phyloP scores from a whole-genome alignment of 768 basidiomycete genomes.

The Calocybe indica region DNA sequence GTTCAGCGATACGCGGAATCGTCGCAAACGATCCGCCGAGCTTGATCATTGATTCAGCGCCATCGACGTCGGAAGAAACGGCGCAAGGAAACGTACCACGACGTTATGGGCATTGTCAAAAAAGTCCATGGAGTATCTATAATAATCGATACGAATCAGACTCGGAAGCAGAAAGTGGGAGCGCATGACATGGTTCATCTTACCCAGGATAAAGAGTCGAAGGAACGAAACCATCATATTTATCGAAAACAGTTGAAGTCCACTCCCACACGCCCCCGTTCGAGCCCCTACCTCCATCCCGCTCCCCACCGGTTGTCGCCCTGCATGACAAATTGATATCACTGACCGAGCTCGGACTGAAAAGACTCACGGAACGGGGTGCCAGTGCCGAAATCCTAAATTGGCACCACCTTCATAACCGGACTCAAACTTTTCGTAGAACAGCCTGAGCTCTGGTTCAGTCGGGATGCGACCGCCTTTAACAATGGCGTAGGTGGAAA shows the following conservation, averaged over 20 bases:
- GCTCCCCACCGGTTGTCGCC: constrained; percentile 59
- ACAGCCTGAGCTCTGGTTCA: constrained; percentile 78
- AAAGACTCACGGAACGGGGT: constrained; percentile 75
- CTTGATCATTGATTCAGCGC: constrained; percentile 28
- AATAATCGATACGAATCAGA: constrained; percentile 3
- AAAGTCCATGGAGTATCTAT: constrained; percentile 81
- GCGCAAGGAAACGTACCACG: constrained; percentile 54
- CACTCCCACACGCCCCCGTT: constrained; percentile 99
- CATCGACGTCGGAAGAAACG: constrained; percentile 2
- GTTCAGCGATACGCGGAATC: constrained; percentile 72
- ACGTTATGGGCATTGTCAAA: constrained; percentile 84
- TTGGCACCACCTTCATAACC: constrained; percentile 79
- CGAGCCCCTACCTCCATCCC: constrained; percentile 51
- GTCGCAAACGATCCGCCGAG: constrained; percentile 89
- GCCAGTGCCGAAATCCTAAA: constrained; percentile 88
- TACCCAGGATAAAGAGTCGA: constrained; percentile 87
- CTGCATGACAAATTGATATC: constrained; percentile 25
- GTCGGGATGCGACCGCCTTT: constrained; percentile 94
- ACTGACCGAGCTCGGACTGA: neutral
- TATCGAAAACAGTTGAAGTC: constrained; percentile 78
- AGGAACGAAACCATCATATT: constrained; percentile 67
- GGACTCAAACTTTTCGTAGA: constrained; percentile 67
- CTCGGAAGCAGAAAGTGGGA: neutral
- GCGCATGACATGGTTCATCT: constrained; percentile 6
- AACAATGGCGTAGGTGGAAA: constrained; percentile 74